These are phyloP conservation scores for Pulveroboletus sp. DNA, from an alignment of 768 basidiomycete genomes.

Conservation along the genomic window DNA sequence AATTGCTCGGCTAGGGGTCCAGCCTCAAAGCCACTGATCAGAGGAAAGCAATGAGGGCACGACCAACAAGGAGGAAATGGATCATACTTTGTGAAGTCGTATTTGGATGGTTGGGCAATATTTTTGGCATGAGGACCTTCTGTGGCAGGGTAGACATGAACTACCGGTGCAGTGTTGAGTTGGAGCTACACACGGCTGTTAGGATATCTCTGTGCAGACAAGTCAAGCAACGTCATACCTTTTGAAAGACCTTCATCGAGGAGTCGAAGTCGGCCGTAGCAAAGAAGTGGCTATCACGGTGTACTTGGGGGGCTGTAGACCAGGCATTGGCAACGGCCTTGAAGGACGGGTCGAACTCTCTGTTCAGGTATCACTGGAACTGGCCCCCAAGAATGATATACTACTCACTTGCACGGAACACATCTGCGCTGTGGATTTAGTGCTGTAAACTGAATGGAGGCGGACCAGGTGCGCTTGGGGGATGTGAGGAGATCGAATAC, in stretches of 20 bases:
- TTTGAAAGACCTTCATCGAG: slow-evolving; percentile 71
- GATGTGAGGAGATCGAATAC: slow-evolving; percentile 75
- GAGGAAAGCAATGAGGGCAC: slow-evolving; percentile 1
- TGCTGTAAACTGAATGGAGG: slow-evolving; percentile 86
- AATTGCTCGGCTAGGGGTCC: slow-evolving; percentile 72
- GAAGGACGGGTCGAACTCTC: slow-evolving; percentile 84
- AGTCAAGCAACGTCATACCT: slow-evolving; percentile 40
- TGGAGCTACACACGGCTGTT: slow-evolving; percentile 54
- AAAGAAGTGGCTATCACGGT: slow-evolving; percentile 88
- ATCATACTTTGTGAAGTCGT: slow-evolving; percentile 72
- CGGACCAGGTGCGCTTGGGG: slow-evolving; percentile 79
- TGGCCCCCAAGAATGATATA: background rate
- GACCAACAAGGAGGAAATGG: background rate
- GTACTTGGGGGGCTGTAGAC: slow-evolving; percentile 50
- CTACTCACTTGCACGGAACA: slow-evolving; percentile 82
- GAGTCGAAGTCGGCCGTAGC: slow-evolving; percentile 86
- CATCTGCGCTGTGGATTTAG: slow-evolving; percentile 78
- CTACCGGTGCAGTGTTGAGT: slow-evolving; percentile 78
- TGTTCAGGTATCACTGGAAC: slow-evolving; percentile 26
- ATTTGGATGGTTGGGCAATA: slow-evolving; percentile 52
- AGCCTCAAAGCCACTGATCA: slow-evolving; percentile 74
- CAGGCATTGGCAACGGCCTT: slow-evolving; percentile 82
- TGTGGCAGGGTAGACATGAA: slow-evolving; percentile 68
- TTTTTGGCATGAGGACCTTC: slow-evolving; percentile 63
- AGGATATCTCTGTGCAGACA: background rate